Evolutionary conservation across 192 early-diverging fungal species (phyloP).

Genomic region (Podila minutissima): DNA sequence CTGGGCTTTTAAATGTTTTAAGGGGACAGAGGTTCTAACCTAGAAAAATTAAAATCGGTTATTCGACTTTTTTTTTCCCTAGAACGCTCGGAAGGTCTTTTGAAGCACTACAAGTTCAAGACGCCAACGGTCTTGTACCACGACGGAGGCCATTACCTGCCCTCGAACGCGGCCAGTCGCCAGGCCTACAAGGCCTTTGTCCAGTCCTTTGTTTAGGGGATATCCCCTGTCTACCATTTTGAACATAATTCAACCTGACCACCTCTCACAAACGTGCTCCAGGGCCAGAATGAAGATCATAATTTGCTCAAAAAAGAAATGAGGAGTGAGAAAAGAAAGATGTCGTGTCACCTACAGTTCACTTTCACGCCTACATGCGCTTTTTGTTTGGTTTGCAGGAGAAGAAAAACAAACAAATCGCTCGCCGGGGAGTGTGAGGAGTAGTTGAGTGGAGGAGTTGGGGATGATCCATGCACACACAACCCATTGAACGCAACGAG

Average conservation of each 20-base stretch:
- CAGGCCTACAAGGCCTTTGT: conserved; percentile 48
- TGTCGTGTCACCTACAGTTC: too few species aligned
- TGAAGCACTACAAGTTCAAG: conserved; percentile 34
- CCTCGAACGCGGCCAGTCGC: conserved; percentile 43
- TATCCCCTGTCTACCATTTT: background rate
- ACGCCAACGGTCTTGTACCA: conserved; percentile 32
- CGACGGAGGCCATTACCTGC: conserved; percentile 46
- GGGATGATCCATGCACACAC: too few species aligned
- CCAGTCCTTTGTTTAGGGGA: conserved; percentile 12
- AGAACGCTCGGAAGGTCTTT: conserved; percentile 32
- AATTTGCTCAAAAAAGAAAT: background rate
- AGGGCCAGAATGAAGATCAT: too few species aligned
- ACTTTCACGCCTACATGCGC: too few species aligned
- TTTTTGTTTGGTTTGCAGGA: too few species aligned
- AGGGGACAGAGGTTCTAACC: background rate
- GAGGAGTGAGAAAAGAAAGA: background rate
- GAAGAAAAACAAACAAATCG: too few species aligned
- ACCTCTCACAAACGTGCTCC: too few species aligned
- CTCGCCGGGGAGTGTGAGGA: too few species aligned
- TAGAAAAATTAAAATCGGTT: too few species aligned
- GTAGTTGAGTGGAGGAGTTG: too few species aligned
- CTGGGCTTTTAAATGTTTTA: background rate
- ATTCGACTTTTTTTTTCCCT: background rate
- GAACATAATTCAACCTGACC: too few species aligned
- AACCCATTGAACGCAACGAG: too few species aligned